Base-by-base conservation (phyloP, 1,139 yeast species). In the Kazachstania sp. region DNA sequence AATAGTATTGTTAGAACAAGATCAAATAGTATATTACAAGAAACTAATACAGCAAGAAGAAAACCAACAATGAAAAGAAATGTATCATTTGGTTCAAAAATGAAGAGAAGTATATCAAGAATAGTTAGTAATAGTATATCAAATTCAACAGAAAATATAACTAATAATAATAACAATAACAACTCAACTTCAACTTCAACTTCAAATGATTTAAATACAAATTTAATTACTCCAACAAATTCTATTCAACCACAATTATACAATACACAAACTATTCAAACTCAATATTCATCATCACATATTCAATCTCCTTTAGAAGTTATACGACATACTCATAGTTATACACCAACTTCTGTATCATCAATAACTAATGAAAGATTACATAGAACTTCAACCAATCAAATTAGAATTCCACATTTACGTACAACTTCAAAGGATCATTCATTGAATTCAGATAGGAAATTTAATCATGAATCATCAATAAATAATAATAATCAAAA, bases 31-130 rank as follows among this genome's bases (percentile, higher is more conserved):
- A 16, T 38, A 13, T 23, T 26, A 34, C 30, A 16, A 8, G 31
- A 26, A 7, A 23, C 29, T n/a, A 28, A 8, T 18, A 11, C 28
- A 16, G 11, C 15, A n/a, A 32, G 19, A 6, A 32, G 36, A 15
- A 32, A 34, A 13, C 45, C 45, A n/a, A 6, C 42, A 18, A 35
- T 46, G 29, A 39, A 41, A 23, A 38, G 45, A 31, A 46, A 39
- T 18, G 19, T 37, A 7, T 46, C 49, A 3, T 35, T 46, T 20
- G 41, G 45, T 3, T 39, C 43, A 3, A 43, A 37, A 16, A 43
- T 46, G 45, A 46, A 43, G 23, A 18, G 37, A 7, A 40, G 49
- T n/a, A 30, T 46, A 8, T 39, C 45, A 13, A 39, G 49, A 28
- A 46, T 46, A 11, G 44, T 46, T 3, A 46, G 49, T 23, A 36